Conservation (phyloP, 371 early-diverging fungal genomes). For the Syncephalastrum contaminatum region DNA sequence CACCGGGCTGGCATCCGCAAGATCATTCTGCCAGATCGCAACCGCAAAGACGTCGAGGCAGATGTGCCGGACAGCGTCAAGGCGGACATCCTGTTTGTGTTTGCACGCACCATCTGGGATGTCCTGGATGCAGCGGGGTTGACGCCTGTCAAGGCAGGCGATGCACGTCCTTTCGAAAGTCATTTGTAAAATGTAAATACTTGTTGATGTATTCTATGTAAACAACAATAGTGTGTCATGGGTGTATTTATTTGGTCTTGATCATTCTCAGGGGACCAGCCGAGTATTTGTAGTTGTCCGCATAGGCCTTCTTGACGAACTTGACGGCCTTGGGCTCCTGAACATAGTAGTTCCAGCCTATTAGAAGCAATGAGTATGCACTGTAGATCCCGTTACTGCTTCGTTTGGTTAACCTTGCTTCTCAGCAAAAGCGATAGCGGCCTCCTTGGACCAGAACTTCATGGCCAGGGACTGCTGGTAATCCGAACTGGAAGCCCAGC, state of each 20-base stretch:
- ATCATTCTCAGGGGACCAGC: constrained; percentile 74
- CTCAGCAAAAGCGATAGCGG: constrained; percentile 90
- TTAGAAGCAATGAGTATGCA: too few species aligned
- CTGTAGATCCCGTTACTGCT: too few species aligned
- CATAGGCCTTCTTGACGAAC: constrained; percentile 82
- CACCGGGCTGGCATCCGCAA: constrained; percentile 75
- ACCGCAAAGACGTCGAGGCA: constrained; percentile 57
- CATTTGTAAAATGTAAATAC: constrained; percentile 4
- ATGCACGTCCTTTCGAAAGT: constrained; percentile 21
- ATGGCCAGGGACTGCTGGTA: constrained; percentile 81
- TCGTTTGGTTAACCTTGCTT: constrained; percentile 61
- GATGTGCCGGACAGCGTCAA: constrained; percentile 71
- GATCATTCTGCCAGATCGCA: constrained; percentile 60
- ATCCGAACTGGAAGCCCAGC: constrained; percentile 94
- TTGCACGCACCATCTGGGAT: constrained; percentile 67
- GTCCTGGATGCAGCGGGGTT: constrained; percentile 63
- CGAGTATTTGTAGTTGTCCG: constrained; percentile 88
- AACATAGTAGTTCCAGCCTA: constrained; percentile 84
- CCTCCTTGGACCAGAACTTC: constrained; percentile 85
- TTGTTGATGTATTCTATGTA: neutral
- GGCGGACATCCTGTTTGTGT: constrained; percentile 72
- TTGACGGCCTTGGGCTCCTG: constrained; percentile 78
- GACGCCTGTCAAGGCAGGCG: constrained; percentile 17
- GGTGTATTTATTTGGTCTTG: constrained; percentile 77
- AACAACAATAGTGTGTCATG: constrained; percentile 14